These are phyloP conservation scores for Limonium bicolor DNA, from an alignment of 148 eudicot species.

Conservation along the genomic window DNA sequence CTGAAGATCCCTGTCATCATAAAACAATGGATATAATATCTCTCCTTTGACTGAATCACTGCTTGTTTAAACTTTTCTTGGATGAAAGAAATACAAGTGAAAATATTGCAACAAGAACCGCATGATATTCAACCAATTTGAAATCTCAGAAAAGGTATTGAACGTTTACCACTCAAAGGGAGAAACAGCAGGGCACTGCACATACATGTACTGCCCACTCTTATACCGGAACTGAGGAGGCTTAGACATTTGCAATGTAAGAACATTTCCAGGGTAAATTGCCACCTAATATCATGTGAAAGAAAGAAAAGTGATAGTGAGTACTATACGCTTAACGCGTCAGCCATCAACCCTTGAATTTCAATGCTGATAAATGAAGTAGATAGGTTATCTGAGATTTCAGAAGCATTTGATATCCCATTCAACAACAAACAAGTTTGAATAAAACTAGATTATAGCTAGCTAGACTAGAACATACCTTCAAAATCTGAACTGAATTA, in stretches of 20 bases:
- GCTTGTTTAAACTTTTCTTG: not conserved
- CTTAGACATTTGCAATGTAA: conserved; percentile 87
- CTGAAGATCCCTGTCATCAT: no score
- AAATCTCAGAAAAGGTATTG: not conserved
- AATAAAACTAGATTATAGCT: not conserved
- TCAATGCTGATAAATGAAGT: no score
- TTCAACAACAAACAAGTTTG: not conserved
- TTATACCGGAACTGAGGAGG: conserved; percentile 75
- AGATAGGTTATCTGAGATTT: no score
- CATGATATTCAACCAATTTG: no score
- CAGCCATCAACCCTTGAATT: no score
- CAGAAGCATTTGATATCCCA: not conserved
- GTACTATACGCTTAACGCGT: no score
- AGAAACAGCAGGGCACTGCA: conserved; percentile 92
- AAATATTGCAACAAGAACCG: not conserved
- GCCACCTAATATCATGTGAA: conserved; percentile 42
- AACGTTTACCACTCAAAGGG: conserved; percentile 76
- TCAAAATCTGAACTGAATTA: conserved; percentile 48
- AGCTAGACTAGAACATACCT: conserved; percentile 23
- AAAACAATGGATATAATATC: not conserved
- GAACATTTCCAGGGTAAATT: conserved; percentile 80
- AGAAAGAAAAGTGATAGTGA: no score
- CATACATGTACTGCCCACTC: conserved; percentile 98
- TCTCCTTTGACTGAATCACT: not conserved
- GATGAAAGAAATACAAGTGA: not conserved